A percentile compares a stretch with the other conserved stretches of the same genome.
These are phyloP conservation scores for Globisporangium megalacanthum DNA, from an alignment of 352 stramenopile genomes.

Conservation along the genomic window DNA sequence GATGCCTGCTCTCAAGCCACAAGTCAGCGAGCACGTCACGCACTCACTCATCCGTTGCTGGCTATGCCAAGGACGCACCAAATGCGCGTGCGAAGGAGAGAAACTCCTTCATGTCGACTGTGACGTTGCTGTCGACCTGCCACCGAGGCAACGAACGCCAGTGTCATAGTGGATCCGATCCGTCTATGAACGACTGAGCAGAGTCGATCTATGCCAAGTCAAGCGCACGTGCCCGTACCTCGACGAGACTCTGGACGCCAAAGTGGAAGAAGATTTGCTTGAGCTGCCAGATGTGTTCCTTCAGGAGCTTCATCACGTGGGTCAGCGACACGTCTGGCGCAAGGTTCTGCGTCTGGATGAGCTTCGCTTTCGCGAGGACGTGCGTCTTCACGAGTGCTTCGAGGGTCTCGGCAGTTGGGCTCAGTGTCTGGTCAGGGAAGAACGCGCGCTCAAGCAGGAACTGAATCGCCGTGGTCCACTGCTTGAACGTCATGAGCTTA, in stretches of 20 bases:
- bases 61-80: constrained; percentile 26
- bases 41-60: not conserved
- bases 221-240: constrained; percentile 18
- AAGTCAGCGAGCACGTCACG: not conserved
- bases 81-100: constrained; percentile 66
- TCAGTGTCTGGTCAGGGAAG: constrained; percentile 19
- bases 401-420: constrained; percentile 22
- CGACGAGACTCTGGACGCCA: constrained; percentile 45
- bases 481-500: constrained; percentile 43
- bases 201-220: no score
- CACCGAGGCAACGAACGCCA: not conserved
- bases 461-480: constrained; percentile 44
- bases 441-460: constrained; percentile 36
- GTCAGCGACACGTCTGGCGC: constrained; percentile 59
- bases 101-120: constrained; percentile 57
- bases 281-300: constrained; percentile 60
- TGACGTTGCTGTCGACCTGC: constrained; percentile 45
- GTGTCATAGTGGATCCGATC: no score
- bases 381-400: constrained; percentile 43
- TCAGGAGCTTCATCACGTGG: constrained; percentile 68
- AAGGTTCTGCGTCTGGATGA: constrained; percentile 54
- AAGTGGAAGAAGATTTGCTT: constrained; percentile 81
- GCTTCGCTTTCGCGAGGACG: constrained; percentile 42
- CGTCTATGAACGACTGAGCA: not conserved
- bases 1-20: constrained; percentile 29